Evolutionary conservation across 75 land plant genomes (phyloP), one percentile per base, ranked within the genome.

Genomic region (Pinus tabuliformis): DNA sequence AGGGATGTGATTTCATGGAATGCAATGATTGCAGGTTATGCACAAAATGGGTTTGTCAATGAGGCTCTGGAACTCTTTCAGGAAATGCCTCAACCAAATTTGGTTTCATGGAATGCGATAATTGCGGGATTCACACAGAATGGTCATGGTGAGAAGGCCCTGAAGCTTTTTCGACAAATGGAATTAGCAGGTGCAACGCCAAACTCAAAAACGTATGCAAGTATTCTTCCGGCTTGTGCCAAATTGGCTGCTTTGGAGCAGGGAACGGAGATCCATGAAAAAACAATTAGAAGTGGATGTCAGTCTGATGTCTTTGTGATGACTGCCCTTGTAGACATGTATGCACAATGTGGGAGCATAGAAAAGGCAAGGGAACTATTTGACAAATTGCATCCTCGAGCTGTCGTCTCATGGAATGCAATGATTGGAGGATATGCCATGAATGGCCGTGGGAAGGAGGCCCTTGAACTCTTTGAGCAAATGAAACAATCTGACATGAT

Each of bases 41-140:
- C 84, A 26, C 83, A 88, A 65, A 88, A 90, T 80, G 90, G 92
- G 33, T 71, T 76, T 77, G 45, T 88, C 30, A 71, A 62, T 13
- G 81, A 58, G 18, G 92, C 90, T 15, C 73, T 65, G 30, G 18
- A 56, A 39, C 72, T 83, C 61, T 89, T 89, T 77, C 83, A 82
- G 14, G 70, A 79, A 62, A 20, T 87, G 24, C 36, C 62, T 16
- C 36, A 75, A 22, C 78, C 74, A 70, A 83, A 87, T 73, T 63
- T 76, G n/a, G 75, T 85, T 26, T 89, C 91, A 21, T 89, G 91
- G 89, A 89, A 89, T 78, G 83, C 82, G 42, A 86, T 89, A 84
- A 81, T 89, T 59, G 86, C 84, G 57, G 89, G 84, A 16, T 89
- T 86, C 62, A 73, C 80, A 14, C 86, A 81, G 78, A 56, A 56